These are phyloP conservation scores for Lactarius quietus DNA, from an alignment of 768 basidiomycete genomes.

Conservation along the genomic window DNA sequence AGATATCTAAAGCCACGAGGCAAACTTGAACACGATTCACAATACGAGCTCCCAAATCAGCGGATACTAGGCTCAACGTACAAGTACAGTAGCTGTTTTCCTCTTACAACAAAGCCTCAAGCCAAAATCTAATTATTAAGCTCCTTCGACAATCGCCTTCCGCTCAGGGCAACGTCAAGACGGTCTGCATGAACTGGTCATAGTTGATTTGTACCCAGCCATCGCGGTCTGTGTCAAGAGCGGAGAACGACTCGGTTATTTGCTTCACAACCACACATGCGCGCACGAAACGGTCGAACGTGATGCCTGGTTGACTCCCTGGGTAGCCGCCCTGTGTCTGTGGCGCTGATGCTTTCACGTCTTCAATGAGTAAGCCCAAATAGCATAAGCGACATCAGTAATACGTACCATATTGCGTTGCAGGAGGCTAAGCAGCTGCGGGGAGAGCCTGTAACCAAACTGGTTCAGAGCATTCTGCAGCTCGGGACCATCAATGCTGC, in stretches of 20 bases:
- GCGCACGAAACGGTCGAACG: constrained; percentile 84
- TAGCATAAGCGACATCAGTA: not conserved
- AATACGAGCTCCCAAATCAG: not conserved
- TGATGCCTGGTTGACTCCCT: constrained; percentile 51
- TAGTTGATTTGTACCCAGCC: constrained; percentile 74
- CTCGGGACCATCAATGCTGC: constrained; percentile 69
- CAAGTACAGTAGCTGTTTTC: not conserved
- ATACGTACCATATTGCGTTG: constrained; percentile 70
- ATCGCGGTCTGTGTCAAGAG: constrained; percentile 57
- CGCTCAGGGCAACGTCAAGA: constrained; percentile 55
- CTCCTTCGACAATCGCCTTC: not conserved
- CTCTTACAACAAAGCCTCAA: not conserved
- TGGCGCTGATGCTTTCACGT: constrained; percentile 48
- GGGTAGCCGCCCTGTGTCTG: constrained; percentile 27
- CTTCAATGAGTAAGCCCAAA: constrained; percentile 16
- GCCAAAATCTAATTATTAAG: not conserved
- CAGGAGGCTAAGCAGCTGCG: constrained; percentile 59
- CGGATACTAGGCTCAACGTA: not conserved
- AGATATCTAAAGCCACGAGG: not conserved
- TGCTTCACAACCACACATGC: constrained; percentile 83
- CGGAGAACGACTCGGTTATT: constrained; percentile 65
- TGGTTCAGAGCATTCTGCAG: constrained; percentile 63
- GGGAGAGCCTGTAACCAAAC: constrained; percentile 76
- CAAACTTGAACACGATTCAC: not conserved
- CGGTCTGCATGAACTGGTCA: constrained; percentile 67